Evolutionary conservation across 2,329 filamentous ascomycete genomes (phyloP).

Genomic region (Cadophora gregata): DNA sequence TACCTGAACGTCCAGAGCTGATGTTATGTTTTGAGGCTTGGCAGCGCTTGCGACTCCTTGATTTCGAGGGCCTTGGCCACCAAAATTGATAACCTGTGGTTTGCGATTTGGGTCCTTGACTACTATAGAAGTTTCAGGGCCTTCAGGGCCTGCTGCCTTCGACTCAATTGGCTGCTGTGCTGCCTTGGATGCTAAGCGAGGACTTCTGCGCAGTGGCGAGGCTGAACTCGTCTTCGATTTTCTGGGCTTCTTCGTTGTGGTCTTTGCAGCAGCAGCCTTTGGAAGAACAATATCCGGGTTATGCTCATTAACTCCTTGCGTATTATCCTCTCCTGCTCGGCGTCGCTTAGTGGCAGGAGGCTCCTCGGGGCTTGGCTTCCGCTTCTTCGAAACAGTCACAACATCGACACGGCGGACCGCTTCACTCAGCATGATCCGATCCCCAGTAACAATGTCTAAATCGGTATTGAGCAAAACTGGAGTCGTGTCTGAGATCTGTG

Average conservation of each 20-base stretch:
- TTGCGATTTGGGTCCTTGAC: slow-evolving; percentile 28
- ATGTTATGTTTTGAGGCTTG: slow-evolving; percentile 5
- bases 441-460: not conserved
- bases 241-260: not conserved
- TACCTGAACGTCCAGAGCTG: not conserved
- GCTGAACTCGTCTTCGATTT: not conserved
- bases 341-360: not conserved
- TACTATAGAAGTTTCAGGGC: not conserved
- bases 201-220: not conserved
- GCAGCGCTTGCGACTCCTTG: slow-evolving; percentile 32
- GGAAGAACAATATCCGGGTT: not conserved
- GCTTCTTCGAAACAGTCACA: slow-evolving; percentile 11
- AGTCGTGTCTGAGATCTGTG: not conserved
- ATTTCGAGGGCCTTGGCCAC: slow-evolving; percentile 33
- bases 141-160: not conserved
- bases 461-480: not conserved
- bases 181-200: not conserved
- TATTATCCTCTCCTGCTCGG: not conserved
- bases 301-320: not conserved
- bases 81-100: slow-evolving; percentile 34
- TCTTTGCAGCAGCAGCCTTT: not conserved
- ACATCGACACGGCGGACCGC: not conserved
- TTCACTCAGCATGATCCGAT: not conserved
- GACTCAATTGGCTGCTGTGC: not conserved
- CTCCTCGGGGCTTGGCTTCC: not conserved